Evolutionary conservation across 192 early-diverging fungal species (phyloP).

Genomic region (Oehlia diaphana): DNA sequence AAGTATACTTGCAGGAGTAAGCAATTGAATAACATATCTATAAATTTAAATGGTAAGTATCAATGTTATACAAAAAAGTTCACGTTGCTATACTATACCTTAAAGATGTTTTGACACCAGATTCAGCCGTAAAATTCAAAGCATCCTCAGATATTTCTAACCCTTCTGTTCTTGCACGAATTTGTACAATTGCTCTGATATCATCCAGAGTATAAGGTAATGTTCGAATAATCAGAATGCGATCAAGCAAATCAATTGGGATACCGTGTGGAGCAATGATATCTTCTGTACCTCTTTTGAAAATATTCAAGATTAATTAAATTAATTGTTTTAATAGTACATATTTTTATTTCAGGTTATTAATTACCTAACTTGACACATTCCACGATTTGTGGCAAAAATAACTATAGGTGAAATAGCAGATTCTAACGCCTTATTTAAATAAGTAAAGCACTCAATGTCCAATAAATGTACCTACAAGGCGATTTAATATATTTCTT

Average conservation of each 20-base stretch:
- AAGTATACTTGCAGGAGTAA: constrained; percentile 89
- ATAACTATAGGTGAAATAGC: constrained; percentile 95
- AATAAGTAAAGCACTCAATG: constrained; percentile 99
- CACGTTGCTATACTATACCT: constrained; percentile 47
- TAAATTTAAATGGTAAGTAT: constrained; percentile 5
- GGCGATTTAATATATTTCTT: background rate
- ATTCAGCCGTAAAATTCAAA: constrained; percentile 73
- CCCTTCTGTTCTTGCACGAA: constrained; percentile 89
- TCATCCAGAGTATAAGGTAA: constrained; percentile 90
- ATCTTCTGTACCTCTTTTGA: constrained; percentile 75
- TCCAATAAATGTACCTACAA: constrained; percentile 93
- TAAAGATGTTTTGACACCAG: constrained; percentile 87
- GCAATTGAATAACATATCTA: constrained; percentile 92
- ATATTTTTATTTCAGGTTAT: background rate
- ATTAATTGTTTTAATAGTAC: background rate
- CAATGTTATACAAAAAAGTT: too few species aligned
- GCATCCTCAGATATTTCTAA: constrained; percentile 80
- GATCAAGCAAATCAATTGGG: constrained; percentile 94
- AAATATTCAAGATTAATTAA: background rate
- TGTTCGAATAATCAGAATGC: constrained; percentile 95
- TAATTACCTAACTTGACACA: constrained; percentile 69
- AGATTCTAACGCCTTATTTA: constrained; percentile 97
- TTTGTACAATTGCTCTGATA: constrained; percentile 87
- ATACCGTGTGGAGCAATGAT: constrained; percentile 89
- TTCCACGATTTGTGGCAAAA: constrained; percentile 96